phyloP scores from a whole-genome alignment of 495 filamentous ascomycete genomes.

The Aspergillus steynii region DNA sequence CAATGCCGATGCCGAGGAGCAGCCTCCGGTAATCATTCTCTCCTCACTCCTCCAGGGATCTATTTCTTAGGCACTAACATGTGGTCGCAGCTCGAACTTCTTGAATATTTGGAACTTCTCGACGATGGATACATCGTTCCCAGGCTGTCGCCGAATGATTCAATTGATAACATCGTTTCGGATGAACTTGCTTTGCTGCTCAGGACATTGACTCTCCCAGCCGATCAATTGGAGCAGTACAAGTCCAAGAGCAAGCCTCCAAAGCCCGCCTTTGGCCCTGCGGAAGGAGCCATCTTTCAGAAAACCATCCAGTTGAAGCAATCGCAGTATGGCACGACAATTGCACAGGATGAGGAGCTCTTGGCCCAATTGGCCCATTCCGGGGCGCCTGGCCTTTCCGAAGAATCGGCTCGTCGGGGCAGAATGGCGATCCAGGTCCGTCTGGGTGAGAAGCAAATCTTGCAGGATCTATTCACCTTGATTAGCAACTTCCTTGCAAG shows the following conservation, averaged over 20 bases:
- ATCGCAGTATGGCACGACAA: conserved; percentile 59
- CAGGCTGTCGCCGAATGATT: conserved; percentile 33
- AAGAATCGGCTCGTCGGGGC: conserved; percentile 37
- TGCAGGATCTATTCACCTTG: conserved; percentile 44
- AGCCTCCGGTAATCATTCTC: conserved; percentile 42
- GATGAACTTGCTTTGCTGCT: conserved; percentile 53
- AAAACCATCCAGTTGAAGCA: conserved; percentile 32
- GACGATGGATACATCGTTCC: conserved; percentile 58
- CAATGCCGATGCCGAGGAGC: conserved; percentile 40
- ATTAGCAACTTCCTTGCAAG: conserved; percentile 27
- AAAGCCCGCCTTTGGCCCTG: conserved; percentile 33
- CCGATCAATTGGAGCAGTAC: conserved; percentile 39
- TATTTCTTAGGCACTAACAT: conserved; percentile 9
- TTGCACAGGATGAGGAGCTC: conserved; percentile 61
- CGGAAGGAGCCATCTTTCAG: conserved; percentile 34
- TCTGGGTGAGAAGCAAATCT: conserved; percentile 78
- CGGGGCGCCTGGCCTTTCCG: conserved; percentile 21
- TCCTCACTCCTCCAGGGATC: conserved; percentile 11
- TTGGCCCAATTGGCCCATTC: conserved; percentile 36
- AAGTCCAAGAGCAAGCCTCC: conserved; percentile 48
- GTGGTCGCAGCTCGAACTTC: conserved; percentile 39
- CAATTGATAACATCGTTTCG: conserved; percentile 40
- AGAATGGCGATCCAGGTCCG: conserved; percentile 76
- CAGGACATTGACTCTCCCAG: conserved; percentile 43
- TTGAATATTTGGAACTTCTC: conserved; percentile 50